Conservation (phyloP, 345 rosid genomes). For the Acer yangbiense region DNA sequence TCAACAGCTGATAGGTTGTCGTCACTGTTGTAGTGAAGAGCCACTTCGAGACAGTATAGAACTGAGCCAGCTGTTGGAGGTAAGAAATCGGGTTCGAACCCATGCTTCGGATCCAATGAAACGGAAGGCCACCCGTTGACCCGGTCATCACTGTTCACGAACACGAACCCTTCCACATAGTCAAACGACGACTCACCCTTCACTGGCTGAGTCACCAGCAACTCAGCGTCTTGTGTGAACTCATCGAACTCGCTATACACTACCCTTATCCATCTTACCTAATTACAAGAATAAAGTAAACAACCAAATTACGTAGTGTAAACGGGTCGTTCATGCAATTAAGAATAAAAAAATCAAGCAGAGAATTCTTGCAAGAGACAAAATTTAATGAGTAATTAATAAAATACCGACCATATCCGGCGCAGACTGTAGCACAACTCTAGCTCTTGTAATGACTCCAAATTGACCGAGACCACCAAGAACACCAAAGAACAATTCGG, state of each 20-base stretch:
- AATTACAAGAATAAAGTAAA: constrained; percentile 25
- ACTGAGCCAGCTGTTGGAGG: constrained; percentile 65
- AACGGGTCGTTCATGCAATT: constrained; percentile 33
- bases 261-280: constrained; percentile 95
- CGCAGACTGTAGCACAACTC: constrained; percentile 65
- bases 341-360: neutral
- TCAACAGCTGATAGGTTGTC: constrained; percentile 53
- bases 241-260: constrained; percentile 75
- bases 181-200: constrained; percentile 66
- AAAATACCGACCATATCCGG: constrained; percentile 68
- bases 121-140: constrained; percentile 90
- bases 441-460: constrained; percentile 86
- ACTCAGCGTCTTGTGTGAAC: constrained; percentile 77
- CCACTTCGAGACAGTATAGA: constrained; percentile 86
- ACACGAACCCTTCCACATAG: constrained; percentile 90
- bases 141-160: constrained; percentile 78
- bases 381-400: neutral
- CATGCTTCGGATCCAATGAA: constrained; percentile 43
- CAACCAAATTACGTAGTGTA: constrained; percentile 25
- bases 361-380: neutral
- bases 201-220: constrained; percentile 57
- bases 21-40: constrained; percentile 54
- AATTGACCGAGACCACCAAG: constrained; percentile 95
- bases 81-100: constrained; percentile 45
- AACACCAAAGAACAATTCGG: constrained; percentile 69